A percentile compares a stretch with the other conserved stretches of the same genome.
Conservation (phyloP, 2,329 filamentous ascomycete species). For the Didymella sp. region DNA sequence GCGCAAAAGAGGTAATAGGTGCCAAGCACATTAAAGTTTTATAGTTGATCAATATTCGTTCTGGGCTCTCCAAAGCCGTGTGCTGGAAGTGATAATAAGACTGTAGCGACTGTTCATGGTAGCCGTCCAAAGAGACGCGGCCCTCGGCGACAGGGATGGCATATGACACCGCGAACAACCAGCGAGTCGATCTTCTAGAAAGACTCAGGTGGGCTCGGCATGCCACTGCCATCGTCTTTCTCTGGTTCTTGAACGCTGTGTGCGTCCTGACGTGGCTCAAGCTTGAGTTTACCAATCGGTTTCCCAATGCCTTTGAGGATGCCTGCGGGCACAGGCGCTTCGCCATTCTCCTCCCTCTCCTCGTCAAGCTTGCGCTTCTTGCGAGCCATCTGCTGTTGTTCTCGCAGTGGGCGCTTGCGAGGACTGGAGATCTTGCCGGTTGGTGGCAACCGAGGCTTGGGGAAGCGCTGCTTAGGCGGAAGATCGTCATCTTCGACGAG, state of each 20-base stretch:
- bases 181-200: conserved; percentile 46
- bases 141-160: neutral
- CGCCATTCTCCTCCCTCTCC: conserved; percentile 48
- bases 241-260: conserved; percentile 66
- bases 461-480: conserved; percentile 83
- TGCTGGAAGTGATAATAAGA: conserved; percentile 9
- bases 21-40: conserved; percentile 14
- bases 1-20: conserved; percentile 15
- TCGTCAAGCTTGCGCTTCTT: conserved; percentile 79
- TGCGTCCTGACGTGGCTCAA: conserved; percentile 65
- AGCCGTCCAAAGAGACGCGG: neutral
- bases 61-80: neutral
- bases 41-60: conserved; percentile 1
- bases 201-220: conserved; percentile 84
- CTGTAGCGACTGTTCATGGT: conserved; percentile 9
- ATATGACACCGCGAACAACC: neutral
- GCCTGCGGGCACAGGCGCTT: conserved; percentile 31
- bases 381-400: conserved; percentile 83
- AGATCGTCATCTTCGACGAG: conserved; percentile 94
- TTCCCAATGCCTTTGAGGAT: conserved; percentile 55
- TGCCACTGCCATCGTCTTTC: conserved; percentile 73
- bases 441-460: conserved; percentile 67
- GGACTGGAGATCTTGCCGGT: conserved; percentile 88
- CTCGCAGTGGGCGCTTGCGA: conserved; percentile 80
- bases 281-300: conserved; percentile 61